phyloP scores from a whole-genome alignment of 768 basidiomycete genomes.

The Pleurotus citrinopileatus region DNA sequence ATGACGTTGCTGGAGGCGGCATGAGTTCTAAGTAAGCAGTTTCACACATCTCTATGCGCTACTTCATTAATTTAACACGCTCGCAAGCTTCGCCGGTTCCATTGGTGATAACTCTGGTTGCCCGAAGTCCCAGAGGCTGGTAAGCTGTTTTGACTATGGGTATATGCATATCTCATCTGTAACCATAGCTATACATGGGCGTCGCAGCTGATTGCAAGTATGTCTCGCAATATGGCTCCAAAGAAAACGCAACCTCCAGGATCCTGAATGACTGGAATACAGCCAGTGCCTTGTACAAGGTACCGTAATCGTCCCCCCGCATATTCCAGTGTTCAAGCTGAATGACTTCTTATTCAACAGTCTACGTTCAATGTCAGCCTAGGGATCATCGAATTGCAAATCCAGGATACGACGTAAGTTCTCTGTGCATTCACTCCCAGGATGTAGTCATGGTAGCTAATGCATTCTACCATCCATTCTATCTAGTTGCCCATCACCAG shows the following conservation, averaged over 20 bases:
- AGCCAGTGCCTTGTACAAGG: slow-evolving; percentile 73
- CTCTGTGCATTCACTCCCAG: neutral
- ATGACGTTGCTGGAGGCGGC: slow-evolving; percentile 51
- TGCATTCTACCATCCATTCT: slow-evolving; percentile 4
- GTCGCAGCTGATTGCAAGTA: slow-evolving; percentile 89
- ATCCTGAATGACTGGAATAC: slow-evolving; percentile 81
- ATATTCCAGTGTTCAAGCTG: neutral
- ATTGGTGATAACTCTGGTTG: slow-evolving; percentile 76
- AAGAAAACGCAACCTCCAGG: slow-evolving; percentile 65
- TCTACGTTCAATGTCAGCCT: slow-evolving; percentile 81
- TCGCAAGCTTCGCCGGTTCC: slow-evolving; percentile 55
- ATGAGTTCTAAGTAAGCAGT: slow-evolving; percentile 58
- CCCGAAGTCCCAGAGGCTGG: slow-evolving; percentile 67
- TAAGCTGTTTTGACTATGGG: slow-evolving; percentile 26
- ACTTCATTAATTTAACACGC: neutral
- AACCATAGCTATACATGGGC: slow-evolving; percentile 66
- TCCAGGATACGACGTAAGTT: slow-evolving; percentile 55
- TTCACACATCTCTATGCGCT: neutral
- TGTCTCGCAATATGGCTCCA: slow-evolving; percentile 57
- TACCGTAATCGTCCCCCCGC: slow-evolving; percentile 18
- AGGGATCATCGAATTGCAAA: slow-evolving; percentile 75
- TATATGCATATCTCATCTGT: neutral
- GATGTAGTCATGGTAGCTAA: slow-evolving; percentile 4
- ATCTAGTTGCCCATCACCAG: slow-evolving; percentile 56
- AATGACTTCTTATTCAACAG: slow-evolving; percentile 25